Percentiles rank a stretch among this genome's conserved stretches.
These are phyloP conservation scores for Pterocarpus macrocarpus DNA, from an alignment of 306 rosid genomes.

Conservation along the genomic window DNA sequence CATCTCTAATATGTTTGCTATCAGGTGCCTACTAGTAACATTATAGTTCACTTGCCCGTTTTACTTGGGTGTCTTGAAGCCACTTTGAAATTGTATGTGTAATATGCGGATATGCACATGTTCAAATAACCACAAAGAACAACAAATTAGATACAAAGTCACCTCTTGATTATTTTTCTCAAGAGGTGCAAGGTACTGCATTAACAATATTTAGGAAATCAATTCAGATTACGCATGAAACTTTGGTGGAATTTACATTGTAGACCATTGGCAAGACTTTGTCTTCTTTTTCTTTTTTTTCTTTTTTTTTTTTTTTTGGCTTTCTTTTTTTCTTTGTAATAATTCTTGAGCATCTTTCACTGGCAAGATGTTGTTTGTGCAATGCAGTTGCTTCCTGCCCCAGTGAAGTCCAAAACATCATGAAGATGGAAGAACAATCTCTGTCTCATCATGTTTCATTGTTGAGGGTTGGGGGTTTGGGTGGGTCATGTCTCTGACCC, in stretches of 20 bases:
- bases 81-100: neutral
- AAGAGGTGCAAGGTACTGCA: neutral
- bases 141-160: neutral
- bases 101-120: neutral
- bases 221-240: neutral
- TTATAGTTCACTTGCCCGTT: constrained; percentile 17
- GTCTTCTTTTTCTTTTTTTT: too few relatives aligned
- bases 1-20: constrained; percentile 91
- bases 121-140: neutral
- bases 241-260: neutral
- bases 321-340: neutral
- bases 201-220: neutral
- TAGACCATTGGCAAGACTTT: too few relatives aligned
- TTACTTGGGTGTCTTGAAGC: neutral
- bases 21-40: constrained; percentile 67
- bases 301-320: neutral
- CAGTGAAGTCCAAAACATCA: constrained; percentile 70
- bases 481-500: too few relatives aligned
- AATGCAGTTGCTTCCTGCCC: constrained; percentile 87
- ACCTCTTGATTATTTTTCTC: neutral
- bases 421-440: constrained; percentile 52
- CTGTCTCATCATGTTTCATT: constrained; percentile 29
- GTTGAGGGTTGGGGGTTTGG: neutral
- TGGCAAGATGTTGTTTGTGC: constrained; percentile 46
- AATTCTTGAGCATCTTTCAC: constrained; percentile 29